Percentiles rank a stretch among this genome's conserved stretches.
These are phyloP conservation scores for Xylaria sp. DNA, from an alignment of 2,329 filamentous ascomycete species.

Conservation along the genomic window DNA sequence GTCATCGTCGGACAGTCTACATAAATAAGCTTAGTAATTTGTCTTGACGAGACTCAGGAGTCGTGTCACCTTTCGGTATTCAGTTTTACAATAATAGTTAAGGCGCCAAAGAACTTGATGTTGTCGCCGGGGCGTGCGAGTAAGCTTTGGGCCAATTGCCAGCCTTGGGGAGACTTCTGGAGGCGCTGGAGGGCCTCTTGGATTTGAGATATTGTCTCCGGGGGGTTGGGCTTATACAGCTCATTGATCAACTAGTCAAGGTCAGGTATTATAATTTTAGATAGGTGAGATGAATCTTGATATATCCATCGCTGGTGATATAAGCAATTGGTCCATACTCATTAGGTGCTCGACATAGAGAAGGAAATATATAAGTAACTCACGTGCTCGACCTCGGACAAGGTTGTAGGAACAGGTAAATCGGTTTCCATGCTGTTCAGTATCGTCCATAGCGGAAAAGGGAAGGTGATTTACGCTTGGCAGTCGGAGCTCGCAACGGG, in stretches of 20 bases:
- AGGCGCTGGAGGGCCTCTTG: constrained; percentile 82
- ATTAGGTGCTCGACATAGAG: not conserved
- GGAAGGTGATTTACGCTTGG: constrained; percentile 29
- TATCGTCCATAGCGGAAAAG: constrained; percentile 44
- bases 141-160: constrained; percentile 84
- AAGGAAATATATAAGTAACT: constrained; percentile 20
- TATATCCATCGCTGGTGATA: not conserved
- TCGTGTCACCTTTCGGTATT: constrained; percentile 81
- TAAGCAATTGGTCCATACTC: not conserved
- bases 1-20: constrained; percentile 65
- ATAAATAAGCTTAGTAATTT: constrained; percentile 49
- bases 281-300: too few species aligned
- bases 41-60: not conserved
- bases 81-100: constrained; percentile 93
- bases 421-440: constrained; percentile 44
- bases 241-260: constrained; percentile 59
- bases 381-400: constrained; percentile 47
- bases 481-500: constrained; percentile 19
- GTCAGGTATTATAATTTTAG: constrained; percentile 13
- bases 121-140: constrained; percentile 76
- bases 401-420: constrained; percentile 42
- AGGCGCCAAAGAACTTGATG: constrained; percentile 89
- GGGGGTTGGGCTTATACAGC: constrained; percentile 64
- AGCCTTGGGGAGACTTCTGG: constrained; percentile 83
- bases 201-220: constrained; percentile 60